Conservation (phyloP, 2,329 filamentous ascomycete species). For the Scedosporium dehoogii region DNA sequence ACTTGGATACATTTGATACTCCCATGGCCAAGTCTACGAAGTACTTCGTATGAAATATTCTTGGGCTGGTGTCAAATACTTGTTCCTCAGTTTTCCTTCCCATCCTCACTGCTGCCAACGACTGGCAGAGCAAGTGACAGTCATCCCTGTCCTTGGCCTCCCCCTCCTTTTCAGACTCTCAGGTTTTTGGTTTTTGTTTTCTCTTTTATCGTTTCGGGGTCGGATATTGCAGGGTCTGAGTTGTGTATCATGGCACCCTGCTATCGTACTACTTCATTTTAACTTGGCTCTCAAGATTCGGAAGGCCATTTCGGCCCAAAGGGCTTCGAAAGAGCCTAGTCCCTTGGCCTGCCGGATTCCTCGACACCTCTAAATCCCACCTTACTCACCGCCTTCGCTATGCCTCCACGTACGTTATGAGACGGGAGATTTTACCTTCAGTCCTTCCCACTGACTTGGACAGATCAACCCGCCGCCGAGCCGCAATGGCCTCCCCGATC, state of each 20-base stretch:
- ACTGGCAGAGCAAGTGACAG: no score
- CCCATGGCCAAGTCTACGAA: no score
- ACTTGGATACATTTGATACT: no score
- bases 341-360: neutral
- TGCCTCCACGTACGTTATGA: slow-evolving; percentile 3
- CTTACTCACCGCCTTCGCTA: neutral
- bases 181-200: no score
- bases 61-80: no score
- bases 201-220: no score
- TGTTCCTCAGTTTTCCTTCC: no score
- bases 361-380: neutral
- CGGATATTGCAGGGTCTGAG: neutral
- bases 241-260: neutral
- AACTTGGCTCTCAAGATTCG: neutral
- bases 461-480: slow-evolving; percentile 21
- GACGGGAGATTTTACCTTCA: neutral
- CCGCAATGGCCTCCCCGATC: slow-evolving; percentile 58
- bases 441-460: neutral
- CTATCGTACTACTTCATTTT: neutral
- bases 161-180: no score
- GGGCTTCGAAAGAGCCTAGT: neutral
- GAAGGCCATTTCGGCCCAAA: neutral
- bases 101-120: no score
- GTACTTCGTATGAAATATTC: no score
- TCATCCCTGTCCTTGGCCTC: no score